These are phyloP conservation scores for Aspergillus flavus DNA, from an alignment of 2,329 filamentous ascomycete species.

Conservation along the genomic window DNA sequence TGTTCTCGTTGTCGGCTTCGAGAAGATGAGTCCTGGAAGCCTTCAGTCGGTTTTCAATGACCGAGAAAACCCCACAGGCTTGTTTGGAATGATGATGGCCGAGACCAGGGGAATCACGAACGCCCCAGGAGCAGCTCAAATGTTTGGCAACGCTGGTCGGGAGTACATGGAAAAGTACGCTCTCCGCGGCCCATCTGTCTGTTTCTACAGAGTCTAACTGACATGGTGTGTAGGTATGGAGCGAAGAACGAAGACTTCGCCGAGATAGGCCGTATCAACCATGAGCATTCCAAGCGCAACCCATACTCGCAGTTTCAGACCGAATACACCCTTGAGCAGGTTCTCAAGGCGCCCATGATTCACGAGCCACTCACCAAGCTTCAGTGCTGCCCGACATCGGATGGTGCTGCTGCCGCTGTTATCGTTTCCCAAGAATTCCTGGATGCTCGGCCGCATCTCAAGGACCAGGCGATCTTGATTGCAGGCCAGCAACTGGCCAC, in stretches of 20 bases:
- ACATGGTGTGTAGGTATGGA: slow-evolving; percentile 64
- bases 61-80: slow-evolving; percentile 75
- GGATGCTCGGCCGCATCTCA: slow-evolving; percentile 78
- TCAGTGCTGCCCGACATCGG: slow-evolving; percentile 97
- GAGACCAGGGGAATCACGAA: slow-evolving; percentile 79
- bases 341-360: slow-evolving; percentile 75
- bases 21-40: slow-evolving; percentile 96
- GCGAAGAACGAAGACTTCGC: slow-evolving; percentile 85
- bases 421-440: slow-evolving; percentile 89
- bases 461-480: slow-evolving; percentile 80
- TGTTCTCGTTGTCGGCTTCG: slow-evolving; percentile 89
- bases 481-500: slow-evolving; percentile 88
- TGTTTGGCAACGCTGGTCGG: slow-evolving; percentile 90
- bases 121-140: slow-evolving; percentile 82
- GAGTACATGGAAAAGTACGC: slow-evolving; percentile 92
- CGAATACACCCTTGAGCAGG: slow-evolving; percentile 84
- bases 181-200: neutral
- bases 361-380: slow-evolving; percentile 89
- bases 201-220: neutral
- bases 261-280: slow-evolving; percentile 91
- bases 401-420: slow-evolving; percentile 85
- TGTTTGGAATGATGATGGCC: slow-evolving; percentile 75
- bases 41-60: slow-evolving; percentile 84
- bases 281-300: slow-evolving; percentile 87
- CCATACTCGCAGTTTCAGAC: slow-evolving; percentile 98